A percentile compares a stretch with the other conserved stretches of the same genome.
These are phyloP conservation scores for Cucurbitaria berberidis DNA, from an alignment of 2,329 filamentous ascomycete genomes.

Conservation along the genomic window DNA sequence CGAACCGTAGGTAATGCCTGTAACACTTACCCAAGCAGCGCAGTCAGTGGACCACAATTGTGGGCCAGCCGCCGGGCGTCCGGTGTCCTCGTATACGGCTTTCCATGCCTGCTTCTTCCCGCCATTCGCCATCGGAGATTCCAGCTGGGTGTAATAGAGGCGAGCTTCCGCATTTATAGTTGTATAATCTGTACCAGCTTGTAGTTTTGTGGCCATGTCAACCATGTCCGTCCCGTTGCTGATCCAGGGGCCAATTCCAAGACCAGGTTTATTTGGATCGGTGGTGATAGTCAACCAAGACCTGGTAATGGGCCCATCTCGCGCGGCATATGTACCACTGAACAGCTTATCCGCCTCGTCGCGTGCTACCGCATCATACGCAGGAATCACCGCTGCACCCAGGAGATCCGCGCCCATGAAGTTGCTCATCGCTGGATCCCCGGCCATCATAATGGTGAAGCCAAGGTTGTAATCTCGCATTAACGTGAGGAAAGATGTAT, in stretches of 20 bases:
- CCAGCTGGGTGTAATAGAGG: constrained; percentile 32
- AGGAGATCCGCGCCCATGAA: constrained; percentile 15
- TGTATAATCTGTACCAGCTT: constrained; percentile 7
- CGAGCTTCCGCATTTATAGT: constrained; percentile 17
- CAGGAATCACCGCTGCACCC: constrained; percentile 23
- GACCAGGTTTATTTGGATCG: constrained; percentile 30
- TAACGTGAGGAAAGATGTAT: constrained; percentile 49
- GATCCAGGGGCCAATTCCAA: constrained; percentile 40
- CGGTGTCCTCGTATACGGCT: constrained; percentile 31
- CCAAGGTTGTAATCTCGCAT: constrained; percentile 55
- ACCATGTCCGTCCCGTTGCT: constrained; percentile 43
- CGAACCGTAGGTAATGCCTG: constrained; percentile 29
- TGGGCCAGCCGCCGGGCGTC: constrained; percentile 16
- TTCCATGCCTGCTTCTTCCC: constrained; percentile 26
- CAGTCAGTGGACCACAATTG: constrained; percentile 29
- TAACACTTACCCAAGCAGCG: constrained; percentile 30
- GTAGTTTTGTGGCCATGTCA: constrained; percentile 17
- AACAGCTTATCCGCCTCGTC: constrained; percentile 34
- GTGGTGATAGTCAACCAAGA: constrained; percentile 37
- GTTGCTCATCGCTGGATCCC: constrained; percentile 14
- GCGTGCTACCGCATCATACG: constrained; percentile 34
- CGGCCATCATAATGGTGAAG: constrained; percentile 50
- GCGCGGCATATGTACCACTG: background rate
- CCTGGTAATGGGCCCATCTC: constrained; percentile 12
- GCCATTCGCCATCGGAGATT: constrained; percentile 13